Evolutionary conservation across 305 asterid genomes (phyloP).

Genomic region (Fraxinus sp.): DNA sequence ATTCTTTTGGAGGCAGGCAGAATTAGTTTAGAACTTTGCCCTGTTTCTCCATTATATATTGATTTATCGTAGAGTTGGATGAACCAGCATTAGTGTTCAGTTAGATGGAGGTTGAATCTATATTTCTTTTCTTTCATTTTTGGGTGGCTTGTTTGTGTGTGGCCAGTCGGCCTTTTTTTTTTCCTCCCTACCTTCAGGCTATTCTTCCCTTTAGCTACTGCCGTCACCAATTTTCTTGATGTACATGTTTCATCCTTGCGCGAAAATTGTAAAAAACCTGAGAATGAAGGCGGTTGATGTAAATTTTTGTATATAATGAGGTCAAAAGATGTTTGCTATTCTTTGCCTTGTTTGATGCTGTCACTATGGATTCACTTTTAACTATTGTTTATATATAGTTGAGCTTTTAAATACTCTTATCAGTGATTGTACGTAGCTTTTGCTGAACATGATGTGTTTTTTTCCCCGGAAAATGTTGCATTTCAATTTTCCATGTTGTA

Average conservation of each 20-base stretch:
- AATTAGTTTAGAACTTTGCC: constrained; percentile 29
- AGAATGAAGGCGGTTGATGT: constrained; percentile 44
- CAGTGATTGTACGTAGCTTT: not conserved
- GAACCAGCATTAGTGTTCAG: constrained; percentile 42
- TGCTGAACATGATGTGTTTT: not conserved
- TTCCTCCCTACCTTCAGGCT: constrained; percentile 29
- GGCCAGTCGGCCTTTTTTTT: constrained; percentile 15
- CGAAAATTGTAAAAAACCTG: constrained; percentile 29
- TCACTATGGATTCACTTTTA: not conserved
- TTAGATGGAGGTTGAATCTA: constrained; percentile 36
- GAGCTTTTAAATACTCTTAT: not conserved
- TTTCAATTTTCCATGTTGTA: not conserved
- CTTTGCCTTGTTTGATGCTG: constrained; percentile 4
- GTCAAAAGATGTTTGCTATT: constrained; percentile 25
- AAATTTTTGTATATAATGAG: constrained; percentile 47
- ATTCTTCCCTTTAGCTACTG: constrained; percentile 2
- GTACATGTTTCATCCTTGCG: constrained; percentile 44
- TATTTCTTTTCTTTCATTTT: constrained; percentile 23
- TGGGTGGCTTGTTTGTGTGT: constrained; percentile 30
- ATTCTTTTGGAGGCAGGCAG: constrained; percentile 78
- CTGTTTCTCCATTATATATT: constrained; percentile 53
- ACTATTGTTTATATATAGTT: not conserved
- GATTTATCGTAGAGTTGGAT: constrained; percentile 49
- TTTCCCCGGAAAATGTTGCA: not conserved
- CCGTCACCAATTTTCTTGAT: constrained; percentile 32